Percentiles rank a stretch among this genome's conserved stretches.
These are phyloP conservation scores for Penicillium brasilianum DNA, from an alignment of 2,329 filamentous ascomycete genomes.

Conservation along the genomic window DNA sequence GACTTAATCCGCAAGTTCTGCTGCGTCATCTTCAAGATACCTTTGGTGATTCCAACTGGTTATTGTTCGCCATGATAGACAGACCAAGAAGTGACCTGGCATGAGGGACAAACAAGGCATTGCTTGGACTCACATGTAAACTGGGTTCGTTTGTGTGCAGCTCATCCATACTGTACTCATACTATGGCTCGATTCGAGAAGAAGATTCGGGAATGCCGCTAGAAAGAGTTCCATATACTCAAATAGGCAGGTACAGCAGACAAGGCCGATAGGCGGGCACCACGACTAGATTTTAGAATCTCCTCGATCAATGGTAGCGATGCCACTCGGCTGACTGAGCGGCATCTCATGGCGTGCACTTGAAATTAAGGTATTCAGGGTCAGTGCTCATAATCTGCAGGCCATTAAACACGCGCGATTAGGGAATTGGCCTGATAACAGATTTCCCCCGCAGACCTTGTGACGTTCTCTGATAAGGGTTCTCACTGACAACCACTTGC, in stretches of 20 bases:
- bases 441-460: neutral
- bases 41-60: neutral
- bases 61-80: neutral
- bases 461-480: neutral
- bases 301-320: neutral
- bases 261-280: neutral
- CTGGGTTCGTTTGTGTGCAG: neutral
- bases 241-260: constrained; percentile 6
- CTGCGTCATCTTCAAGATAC: neutral
- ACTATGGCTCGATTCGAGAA: neutral
- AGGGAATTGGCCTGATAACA: neutral
- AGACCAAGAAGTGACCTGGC: neutral
- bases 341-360: neutral
- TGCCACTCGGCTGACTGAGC: neutral
- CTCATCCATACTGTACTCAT: neutral
- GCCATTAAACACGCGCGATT: neutral
- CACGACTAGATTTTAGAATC: neutral
- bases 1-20: neutral
- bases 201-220: neutral
- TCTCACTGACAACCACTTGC: neutral
- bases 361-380: constrained; percentile 2
- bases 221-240: neutral
- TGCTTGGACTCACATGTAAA: neutral
- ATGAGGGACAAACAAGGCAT: neutral
- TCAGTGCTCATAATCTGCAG: constrained; percentile 6